Conservation (phyloP, 495 filamentous ascomycete species). For the Penicillium desertorum region DNA sequence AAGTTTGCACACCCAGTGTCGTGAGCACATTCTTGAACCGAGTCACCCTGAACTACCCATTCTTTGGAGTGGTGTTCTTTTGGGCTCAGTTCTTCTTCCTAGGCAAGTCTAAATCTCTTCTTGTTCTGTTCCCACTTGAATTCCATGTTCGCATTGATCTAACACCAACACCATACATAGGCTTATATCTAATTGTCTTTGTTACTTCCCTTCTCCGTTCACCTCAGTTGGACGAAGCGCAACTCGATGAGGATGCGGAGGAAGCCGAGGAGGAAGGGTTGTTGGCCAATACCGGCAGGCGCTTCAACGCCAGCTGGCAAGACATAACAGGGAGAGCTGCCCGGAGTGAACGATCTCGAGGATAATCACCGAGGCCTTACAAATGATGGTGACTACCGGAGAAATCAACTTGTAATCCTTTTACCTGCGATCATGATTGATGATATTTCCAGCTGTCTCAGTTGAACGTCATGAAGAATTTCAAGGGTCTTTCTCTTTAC, state of each 20-base stretch:
- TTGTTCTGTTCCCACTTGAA: background rate
- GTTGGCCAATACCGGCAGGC: conserved; percentile 73
- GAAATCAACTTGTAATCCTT: background rate
- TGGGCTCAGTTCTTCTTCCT: conserved; percentile 95
- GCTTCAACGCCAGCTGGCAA: conserved; percentile 83
- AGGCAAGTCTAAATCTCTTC: conserved; percentile 41
- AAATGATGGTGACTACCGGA: background rate
- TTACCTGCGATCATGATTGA: background rate
- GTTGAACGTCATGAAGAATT: background rate
- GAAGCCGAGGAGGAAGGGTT: conserved; percentile 94
- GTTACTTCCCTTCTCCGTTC: conserved; percentile 74
- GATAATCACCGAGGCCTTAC: background rate
- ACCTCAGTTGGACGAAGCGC: conserved; percentile 68
- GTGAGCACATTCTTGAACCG: conserved; percentile 91
- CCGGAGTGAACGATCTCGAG: conserved; percentile 12
- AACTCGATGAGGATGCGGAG: conserved; percentile 84
- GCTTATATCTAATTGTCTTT: conserved; percentile 75
- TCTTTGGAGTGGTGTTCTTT: conserved; percentile 90
- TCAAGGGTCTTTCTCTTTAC: background rate
- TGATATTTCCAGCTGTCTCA: background rate
- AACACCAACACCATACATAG: conserved; percentile 31
- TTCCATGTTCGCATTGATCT: background rate
- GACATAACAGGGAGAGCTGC: conserved; percentile 66
- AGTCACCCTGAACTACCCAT: conserved; percentile 90
- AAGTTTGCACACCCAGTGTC: conserved; percentile 86